phyloP scores from a whole-genome alignment of 2,329 filamentous ascomycete genomes.

The Raffaelea deltoideospora region DNA sequence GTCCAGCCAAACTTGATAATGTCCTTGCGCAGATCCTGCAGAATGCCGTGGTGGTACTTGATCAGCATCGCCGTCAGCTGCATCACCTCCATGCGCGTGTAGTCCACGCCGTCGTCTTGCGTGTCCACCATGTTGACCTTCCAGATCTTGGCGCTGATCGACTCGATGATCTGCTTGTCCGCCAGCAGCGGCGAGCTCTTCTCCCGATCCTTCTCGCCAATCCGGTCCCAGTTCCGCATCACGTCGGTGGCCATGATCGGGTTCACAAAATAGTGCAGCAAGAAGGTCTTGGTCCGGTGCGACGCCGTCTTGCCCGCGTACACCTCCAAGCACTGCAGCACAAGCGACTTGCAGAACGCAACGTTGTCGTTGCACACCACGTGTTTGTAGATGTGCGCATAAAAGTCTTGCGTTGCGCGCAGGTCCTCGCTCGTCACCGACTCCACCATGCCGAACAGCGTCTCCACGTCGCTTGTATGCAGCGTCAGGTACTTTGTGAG shows the following conservation, averaged over 20 bases:
- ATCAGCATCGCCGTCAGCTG: slow-evolving; percentile 90
- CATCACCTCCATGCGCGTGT: slow-evolving; percentile 88
- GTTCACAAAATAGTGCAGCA: slow-evolving; percentile 84
- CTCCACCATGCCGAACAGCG: slow-evolving; percentile 72
- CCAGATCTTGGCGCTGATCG: slow-evolving; percentile 88
- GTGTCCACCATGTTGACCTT: slow-evolving; percentile 71
- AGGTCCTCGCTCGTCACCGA: slow-evolving; percentile 72
- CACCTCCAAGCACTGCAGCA: slow-evolving; percentile 74
- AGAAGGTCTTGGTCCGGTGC: slow-evolving; percentile 85
- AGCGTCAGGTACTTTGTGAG: slow-evolving; percentile 67
- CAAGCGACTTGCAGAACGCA: slow-evolving; percentile 69
- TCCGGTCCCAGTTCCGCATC: slow-evolving; percentile 60
- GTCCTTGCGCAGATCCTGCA: slow-evolving; percentile 88
- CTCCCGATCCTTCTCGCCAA: slow-evolving; percentile 25
- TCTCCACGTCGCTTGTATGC: slow-evolving; percentile 62
- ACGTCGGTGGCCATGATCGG: slow-evolving; percentile 95
- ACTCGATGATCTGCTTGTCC: slow-evolving; percentile 75
- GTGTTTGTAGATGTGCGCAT: slow-evolving; percentile 68
- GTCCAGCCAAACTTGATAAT: slow-evolving; percentile 99
- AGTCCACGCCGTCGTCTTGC: slow-evolving; percentile 85
- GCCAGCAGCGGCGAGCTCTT: slow-evolving; percentile 53
- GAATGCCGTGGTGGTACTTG: slow-evolving; percentile 79
- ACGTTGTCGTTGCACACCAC: slow-evolving; percentile 76
- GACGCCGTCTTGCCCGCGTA: slow-evolving; percentile 66
- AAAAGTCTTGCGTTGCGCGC: slow-evolving; percentile 59